A percentile compares a stretch with the other conserved stretches of the same genome.
phyloP scores from a whole-genome alignment of 2,329 filamentous ascomycete species.

The Pestalotiopsis sp. region DNA sequence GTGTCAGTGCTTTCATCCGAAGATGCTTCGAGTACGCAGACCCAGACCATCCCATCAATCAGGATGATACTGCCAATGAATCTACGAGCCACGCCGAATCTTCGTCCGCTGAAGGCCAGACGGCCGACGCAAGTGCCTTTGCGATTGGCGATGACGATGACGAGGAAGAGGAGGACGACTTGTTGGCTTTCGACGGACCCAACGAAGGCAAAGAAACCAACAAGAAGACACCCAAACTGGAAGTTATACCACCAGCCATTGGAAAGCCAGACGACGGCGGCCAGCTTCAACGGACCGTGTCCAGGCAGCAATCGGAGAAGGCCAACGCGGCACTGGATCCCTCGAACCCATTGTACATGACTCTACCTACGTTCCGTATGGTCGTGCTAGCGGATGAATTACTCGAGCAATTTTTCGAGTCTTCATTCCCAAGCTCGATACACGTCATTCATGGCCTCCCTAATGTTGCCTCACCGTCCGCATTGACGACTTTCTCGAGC shows the following conservation, averaged over 20 bases:
- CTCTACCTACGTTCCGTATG: conserved; percentile 97
- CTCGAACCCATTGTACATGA: conserved; percentile 90
- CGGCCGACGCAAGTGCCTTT: conserved; percentile 56
- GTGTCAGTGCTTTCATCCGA: conserved; percentile 92
- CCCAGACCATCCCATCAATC: conserved; percentile 73
- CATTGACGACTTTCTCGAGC: conserved; percentile 81
- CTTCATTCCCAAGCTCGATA: conserved; percentile 91
- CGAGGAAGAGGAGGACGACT: conserved; percentile 51
- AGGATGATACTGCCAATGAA: conserved; percentile 34
- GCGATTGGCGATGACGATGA: conserved; percentile 69
- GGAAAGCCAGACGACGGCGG: conserved; percentile 25
- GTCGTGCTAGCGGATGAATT: conserved; percentile 94
- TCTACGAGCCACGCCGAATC: conserved; percentile 21
- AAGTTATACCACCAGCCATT: conserved; percentile 31
- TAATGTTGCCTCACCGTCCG: conserved; percentile 45
- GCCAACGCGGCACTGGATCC: conserved; percentile 92
- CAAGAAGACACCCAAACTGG: conserved; percentile 44
- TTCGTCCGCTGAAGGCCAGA: conserved; percentile 20
- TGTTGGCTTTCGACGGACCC: conserved; percentile 59
- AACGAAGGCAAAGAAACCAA: conserved; percentile 39
- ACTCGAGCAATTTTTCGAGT: conserved; percentile 96
- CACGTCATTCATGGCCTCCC: conserved; percentile 71
- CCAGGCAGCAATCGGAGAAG: conserved; percentile 69
- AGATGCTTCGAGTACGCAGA: conserved; percentile 98
- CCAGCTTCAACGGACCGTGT: conserved; percentile 40